Evolutionary conservation across 2,329 filamentous ascomycete genomes (phyloP).

Genomic region (Xylariaceae sp.): DNA sequence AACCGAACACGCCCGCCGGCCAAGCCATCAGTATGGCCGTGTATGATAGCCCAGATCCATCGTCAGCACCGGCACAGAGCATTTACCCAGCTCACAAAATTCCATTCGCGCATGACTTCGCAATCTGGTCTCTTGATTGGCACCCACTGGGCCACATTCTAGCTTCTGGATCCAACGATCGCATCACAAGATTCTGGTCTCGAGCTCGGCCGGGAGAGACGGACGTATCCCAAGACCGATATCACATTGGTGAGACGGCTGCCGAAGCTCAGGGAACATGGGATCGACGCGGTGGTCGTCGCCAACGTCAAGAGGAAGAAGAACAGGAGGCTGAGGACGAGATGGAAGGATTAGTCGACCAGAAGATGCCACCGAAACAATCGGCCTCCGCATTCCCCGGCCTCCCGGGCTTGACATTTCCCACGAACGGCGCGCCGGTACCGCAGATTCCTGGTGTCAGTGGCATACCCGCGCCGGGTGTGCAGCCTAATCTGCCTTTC

Average conservation of each 20-base stretch:
- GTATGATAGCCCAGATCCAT: conserved; percentile 77
- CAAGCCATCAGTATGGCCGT: conserved; percentile 68
- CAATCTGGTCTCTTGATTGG: conserved; percentile 98
- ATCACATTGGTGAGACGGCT: conserved; percentile 89
- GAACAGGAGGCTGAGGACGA: conserved; percentile 92
- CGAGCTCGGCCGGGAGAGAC: conserved; percentile 80
- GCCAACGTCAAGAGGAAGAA: conserved; percentile 83
- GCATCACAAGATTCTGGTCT: conserved; percentile 95
- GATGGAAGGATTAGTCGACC: conserved; percentile 84
- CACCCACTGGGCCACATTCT: conserved; percentile 94
- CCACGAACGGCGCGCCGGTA: conserved; percentile 34
- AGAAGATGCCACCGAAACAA: conserved; percentile 66
- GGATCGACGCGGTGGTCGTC: conserved; percentile 71
- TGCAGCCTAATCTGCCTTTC: conserved; percentile 47
- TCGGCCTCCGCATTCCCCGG: conserved; percentile 47
- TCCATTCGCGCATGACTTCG: conserved; percentile 84
- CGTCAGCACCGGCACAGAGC: conserved; percentile 77
- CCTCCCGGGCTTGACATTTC: conserved; percentile 49
- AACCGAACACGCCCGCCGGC: conserved; percentile 78
- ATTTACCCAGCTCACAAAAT: conserved; percentile 87
- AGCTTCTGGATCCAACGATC: conserved; percentile 91
- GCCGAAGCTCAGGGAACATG: conserved; percentile 94
- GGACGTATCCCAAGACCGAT: conserved; percentile 82
- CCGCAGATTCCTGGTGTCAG: conserved; percentile 32
- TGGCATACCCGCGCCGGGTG: conserved; percentile 24